These are phyloP conservation scores for Pseudozyma tsukubaensis DNA, from an alignment of 1,284 basidiomycete genomes.

Conservation along the genomic window DNA sequence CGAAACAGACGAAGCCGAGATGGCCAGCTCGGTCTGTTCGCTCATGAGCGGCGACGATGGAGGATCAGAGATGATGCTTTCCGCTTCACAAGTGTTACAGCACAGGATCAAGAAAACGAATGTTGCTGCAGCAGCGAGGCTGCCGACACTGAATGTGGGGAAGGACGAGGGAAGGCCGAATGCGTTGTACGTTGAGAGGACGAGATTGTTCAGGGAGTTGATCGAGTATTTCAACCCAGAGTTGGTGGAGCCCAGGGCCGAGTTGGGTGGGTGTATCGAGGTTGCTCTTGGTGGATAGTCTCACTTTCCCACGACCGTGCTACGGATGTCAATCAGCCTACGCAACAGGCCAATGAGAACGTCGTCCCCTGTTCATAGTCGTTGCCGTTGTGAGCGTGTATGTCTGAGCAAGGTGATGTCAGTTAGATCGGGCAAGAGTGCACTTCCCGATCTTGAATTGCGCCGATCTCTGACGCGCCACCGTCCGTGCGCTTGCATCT, in stretches of 20 bases:
- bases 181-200: slow-evolving; percentile 52
- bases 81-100: slow-evolving; percentile 40
- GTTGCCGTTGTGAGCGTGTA: background rate
- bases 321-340: too few species aligned
- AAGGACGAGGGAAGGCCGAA: slow-evolving; percentile 37
- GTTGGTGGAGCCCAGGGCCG: slow-evolving; percentile 61
- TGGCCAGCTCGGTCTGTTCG: slow-evolving; percentile 38
- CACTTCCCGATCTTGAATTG: too few species aligned
- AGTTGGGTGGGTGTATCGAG: slow-evolving; percentile 60
- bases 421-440: too few species aligned
- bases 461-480: background rate
- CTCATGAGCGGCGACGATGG: slow-evolving; percentile 42
- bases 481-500: background rate
- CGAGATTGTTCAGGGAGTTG: slow-evolving; percentile 60
- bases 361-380: too few species aligned
- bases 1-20: slow-evolving; percentile 45
- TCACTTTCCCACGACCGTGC: background rate
- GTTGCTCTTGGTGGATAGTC: slow-evolving; percentile 32
- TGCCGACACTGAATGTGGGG: slow-evolving; percentile 20
- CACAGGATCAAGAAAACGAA: slow-evolving; percentile 19
- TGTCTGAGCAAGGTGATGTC: background rate
- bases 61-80: slow-evolving; percentile 46
- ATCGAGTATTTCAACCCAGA: slow-evolving; percentile 63
- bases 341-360: too few species aligned
- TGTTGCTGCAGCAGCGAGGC: background rate